phyloP scores from a whole-genome alignment of 2,329 filamentous ascomycete species.

The Camptophora hylomeconis region DNA sequence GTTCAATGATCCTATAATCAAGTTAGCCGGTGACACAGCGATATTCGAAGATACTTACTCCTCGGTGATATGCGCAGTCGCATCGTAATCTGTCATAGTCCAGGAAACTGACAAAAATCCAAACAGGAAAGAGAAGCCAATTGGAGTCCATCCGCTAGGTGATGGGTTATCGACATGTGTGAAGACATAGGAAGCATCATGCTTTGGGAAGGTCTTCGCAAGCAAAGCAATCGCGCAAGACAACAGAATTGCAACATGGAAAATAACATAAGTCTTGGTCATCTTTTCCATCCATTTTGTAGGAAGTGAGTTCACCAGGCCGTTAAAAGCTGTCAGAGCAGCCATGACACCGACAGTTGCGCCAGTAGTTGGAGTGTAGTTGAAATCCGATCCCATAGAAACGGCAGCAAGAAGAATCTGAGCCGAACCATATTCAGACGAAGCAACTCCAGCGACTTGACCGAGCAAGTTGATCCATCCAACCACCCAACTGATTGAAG shows the following conservation, averaged over 20 bases:
- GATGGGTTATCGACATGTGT: constrained; percentile 38
- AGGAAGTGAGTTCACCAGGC: constrained; percentile 41
- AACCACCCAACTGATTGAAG: constrained; percentile 36
- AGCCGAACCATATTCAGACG: constrained; percentile 44
- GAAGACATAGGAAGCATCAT: constrained; percentile 41
- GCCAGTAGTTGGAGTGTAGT: constrained; percentile 33
- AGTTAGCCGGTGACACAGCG: constrained; percentile 18
- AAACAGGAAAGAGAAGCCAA: constrained; percentile 45
- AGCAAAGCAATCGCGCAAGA: constrained; percentile 39
- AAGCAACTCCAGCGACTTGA: constrained; percentile 40
- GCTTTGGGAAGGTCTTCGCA: constrained; percentile 37
- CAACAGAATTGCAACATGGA: constrained; percentile 41
- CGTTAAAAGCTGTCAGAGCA: constrained; percentile 38
- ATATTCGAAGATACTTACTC: constrained; percentile 22
- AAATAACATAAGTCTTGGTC: constrained; percentile 44
- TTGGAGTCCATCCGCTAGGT: constrained; percentile 42
- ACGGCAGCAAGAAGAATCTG: constrained; percentile 45
- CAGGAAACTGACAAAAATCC: constrained; percentile 47
- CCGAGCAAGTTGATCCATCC: constrained; percentile 38
- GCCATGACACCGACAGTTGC: constrained; percentile 44
- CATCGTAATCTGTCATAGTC: constrained; percentile 47
- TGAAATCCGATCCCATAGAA: constrained; percentile 36
- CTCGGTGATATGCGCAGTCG: constrained; percentile 37
- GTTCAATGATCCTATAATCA: constrained; percentile 28
- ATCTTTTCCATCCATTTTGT: constrained; percentile 46